A percentile compares a stretch with the other conserved stretches of the same genome.
These are phyloP conservation scores for Heliamphora pulchella DNA, from an alignment of 179 eudicot genomes.

Conservation along the genomic window DNA sequence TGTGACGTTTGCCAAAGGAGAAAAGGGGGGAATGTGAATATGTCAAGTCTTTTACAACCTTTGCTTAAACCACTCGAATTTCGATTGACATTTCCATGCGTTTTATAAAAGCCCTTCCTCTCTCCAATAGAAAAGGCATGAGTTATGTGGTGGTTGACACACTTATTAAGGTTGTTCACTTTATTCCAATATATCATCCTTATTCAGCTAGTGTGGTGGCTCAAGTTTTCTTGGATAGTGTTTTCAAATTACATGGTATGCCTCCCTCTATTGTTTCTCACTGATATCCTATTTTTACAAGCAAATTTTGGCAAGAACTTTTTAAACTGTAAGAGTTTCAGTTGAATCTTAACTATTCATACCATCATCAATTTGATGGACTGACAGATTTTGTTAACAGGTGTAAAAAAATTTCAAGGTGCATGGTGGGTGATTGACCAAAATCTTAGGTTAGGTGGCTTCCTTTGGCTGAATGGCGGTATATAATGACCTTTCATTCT, in stretches of 20 bases:
- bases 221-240: not conserved
- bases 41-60: not conserved
- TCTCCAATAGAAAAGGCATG: not conserved
- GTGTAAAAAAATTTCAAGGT: not conserved
- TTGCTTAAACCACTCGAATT: not conserved
- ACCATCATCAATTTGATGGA: not conserved
- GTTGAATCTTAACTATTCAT: not conserved
- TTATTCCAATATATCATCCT: not conserved
- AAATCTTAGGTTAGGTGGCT: not conserved
- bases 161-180: not conserved
- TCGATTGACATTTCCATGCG: not conserved
- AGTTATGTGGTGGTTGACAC: too few species aligned
- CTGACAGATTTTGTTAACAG: not conserved
- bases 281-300: not conserved
- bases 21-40: not conserved
- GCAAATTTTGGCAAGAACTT: not conserved
- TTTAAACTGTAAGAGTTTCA: not conserved
- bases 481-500: too few species aligned
- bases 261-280: not conserved
- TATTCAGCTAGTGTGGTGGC: not conserved
- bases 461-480: not conserved
- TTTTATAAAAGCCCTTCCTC: conserved; percentile 9
- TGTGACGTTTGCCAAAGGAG: not conserved
- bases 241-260: not conserved
- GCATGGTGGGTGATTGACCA: not conserved